A percentile compares a stretch with the other conserved stretches of the same genome.
Conservation (phyloP, 371 early-diverging fungal species). For the Syncephalastrum racemosum region DNA sequence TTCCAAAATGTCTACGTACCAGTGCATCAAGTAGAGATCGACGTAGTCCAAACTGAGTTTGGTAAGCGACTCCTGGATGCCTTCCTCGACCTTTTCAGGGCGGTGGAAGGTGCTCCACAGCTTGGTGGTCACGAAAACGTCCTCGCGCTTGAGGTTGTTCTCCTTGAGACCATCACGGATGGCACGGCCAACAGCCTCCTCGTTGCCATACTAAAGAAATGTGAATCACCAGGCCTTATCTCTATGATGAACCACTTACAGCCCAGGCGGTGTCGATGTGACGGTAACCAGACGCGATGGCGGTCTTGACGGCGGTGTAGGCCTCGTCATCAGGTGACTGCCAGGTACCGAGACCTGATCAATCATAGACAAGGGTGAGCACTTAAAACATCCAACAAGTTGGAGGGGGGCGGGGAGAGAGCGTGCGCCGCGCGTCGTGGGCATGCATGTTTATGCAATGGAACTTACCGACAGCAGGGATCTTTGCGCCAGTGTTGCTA, state of each 20-base stretch:
- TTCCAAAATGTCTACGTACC: slow-evolving; percentile 37
- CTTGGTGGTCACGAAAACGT: slow-evolving; percentile 91
- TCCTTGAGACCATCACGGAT: slow-evolving; percentile 55
- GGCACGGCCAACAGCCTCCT: slow-evolving; percentile 66
- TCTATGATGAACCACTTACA: slow-evolving; percentile 11
- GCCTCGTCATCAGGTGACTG: slow-evolving; percentile 44
- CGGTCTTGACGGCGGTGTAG: slow-evolving; percentile 33
- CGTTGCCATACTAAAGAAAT: slow-evolving; percentile 61
- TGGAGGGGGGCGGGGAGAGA: too few relatives aligned
- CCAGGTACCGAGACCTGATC: slow-evolving; percentile 41
- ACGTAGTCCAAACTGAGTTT: slow-evolving; percentile 65
- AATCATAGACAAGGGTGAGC: too few relatives aligned
- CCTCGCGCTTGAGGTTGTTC: slow-evolving; percentile 53
- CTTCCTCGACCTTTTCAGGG: slow-evolving; percentile 48
- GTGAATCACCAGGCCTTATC: not conserved
- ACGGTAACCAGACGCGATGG: slow-evolving; percentile 41
- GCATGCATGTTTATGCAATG: too few relatives aligned
- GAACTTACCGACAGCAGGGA: slow-evolving; percentile 22
- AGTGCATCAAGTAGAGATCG: slow-evolving; percentile 67
- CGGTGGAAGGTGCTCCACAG: slow-evolving; percentile 65
- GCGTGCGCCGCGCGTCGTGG: too few relatives aligned
- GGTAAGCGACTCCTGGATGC: slow-evolving; percentile 47
- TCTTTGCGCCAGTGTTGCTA: slow-evolving; percentile 34
- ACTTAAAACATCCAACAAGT: too few relatives aligned
- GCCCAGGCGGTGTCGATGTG: slow-evolving; percentile 61